A percentile compares a stretch with the other conserved stretches of the same genome.
Conservation (phyloP, 1,284 basidiomycete species). For the Ganoderma leucocontextum region DNA sequence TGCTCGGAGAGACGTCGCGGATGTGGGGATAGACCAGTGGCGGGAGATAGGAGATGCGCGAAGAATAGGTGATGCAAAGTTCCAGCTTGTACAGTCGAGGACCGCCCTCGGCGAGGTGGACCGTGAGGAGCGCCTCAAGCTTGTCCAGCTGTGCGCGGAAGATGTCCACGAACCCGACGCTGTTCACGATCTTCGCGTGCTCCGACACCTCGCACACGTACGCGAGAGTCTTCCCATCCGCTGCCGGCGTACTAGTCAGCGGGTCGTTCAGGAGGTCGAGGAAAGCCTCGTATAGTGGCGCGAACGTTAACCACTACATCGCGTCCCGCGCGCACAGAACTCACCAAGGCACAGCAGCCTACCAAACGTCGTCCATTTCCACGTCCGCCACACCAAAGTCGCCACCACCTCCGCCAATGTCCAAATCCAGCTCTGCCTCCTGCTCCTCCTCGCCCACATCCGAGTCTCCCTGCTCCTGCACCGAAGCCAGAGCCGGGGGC, state of each 20-base stretch:
- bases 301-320: too few species aligned
- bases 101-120: neutral
- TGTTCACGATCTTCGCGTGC: neutral
- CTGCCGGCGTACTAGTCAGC: neutral
- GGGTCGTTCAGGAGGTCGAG: neutral
- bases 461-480: neutral
- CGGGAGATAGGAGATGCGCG: neutral
- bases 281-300: too few species aligned
- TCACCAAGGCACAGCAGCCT: neutral
- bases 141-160: neutral
- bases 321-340: neutral
- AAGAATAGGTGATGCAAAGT: neutral
- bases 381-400: neutral
- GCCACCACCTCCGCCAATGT: neutral
- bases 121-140: constrained; percentile 1
- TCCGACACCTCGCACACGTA: neutral
- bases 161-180: neutral
- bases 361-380: neutral
- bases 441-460: neutral
- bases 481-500: neutral
- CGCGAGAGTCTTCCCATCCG: neutral
- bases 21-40: neutral
- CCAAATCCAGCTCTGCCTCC: neutral
- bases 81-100: neutral
- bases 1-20: neutral